Conservation (phyloP, 352 stramenopile species). For the Phytophthora sansomeana region DNA sequence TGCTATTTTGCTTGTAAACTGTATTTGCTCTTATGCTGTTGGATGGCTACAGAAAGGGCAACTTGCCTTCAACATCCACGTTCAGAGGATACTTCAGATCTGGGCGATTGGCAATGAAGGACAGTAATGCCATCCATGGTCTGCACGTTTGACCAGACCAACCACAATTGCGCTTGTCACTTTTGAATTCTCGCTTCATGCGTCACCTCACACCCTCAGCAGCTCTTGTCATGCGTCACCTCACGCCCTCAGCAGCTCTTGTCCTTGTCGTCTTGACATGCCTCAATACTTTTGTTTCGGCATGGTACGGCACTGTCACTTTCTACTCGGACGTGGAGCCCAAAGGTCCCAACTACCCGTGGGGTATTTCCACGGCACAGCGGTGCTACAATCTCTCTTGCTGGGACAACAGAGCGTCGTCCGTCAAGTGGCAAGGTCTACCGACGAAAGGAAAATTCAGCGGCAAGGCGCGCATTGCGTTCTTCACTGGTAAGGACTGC, state of each 20-base stretch:
- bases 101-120: no score
- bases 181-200: not conserved
- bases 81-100: no score
- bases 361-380: constrained; percentile 22
- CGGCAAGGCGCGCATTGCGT: constrained; percentile 33
- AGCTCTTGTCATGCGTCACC: not conserved
- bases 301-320: constrained; percentile 30
- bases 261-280: not conserved
- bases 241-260: not conserved
- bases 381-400: constrained; percentile 36
- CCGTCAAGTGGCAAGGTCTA: constrained; percentile 32
- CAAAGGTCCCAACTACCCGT: constrained; percentile 13
- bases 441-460: constrained; percentile 6
- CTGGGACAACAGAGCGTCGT: constrained; percentile 34
- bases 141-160: no score
- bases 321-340: constrained; percentile 27
- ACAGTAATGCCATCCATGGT: not conserved
- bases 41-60: not conserved
- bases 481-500: constrained; percentile 30
- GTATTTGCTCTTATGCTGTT: not conserved
- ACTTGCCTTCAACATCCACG: not conserved
- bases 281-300: constrained; percentile 10
- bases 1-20: not conserved
- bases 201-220: no score
- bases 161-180: no score